Percentiles rank a stretch among this genome's conserved stretches.
Conservation (phyloP, 2,329 filamentous ascomycete genomes). For the Exophiala viscosa region DNA sequence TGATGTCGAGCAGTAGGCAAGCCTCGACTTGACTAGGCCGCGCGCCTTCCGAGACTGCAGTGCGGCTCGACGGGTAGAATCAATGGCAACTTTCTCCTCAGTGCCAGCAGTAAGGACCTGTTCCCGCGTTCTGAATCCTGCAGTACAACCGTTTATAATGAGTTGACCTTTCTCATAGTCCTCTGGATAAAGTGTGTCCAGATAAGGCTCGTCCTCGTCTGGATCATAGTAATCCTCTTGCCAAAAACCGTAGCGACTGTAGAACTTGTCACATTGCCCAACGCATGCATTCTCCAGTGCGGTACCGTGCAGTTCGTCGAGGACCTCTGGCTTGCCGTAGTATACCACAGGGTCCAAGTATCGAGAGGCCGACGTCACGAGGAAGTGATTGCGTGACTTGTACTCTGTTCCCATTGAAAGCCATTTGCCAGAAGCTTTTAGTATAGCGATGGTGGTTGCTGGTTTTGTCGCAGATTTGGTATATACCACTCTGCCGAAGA, state of each 20-base stretch:
- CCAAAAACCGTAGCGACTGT: conserved; percentile 10
- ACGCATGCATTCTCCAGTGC: conserved; percentile 16
- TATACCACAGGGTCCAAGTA: conserved; percentile 18
- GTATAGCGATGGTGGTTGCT: conserved; percentile 17
- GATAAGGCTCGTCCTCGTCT: conserved; percentile 5
- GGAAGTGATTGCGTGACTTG: conserved; percentile 4
- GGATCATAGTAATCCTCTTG: conserved; percentile 1
- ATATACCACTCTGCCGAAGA: conserved; percentile 11
- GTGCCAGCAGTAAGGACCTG: conserved; percentile 10
- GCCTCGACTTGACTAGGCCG: conserved; percentile 5
- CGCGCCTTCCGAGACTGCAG: conserved; percentile 3
- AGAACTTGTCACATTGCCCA: conserved; percentile 12
- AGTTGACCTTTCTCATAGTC: background rate
- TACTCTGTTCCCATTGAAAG: conserved; percentile 5
- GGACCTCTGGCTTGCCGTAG: conserved; percentile 6
- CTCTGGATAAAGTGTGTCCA: conserved; percentile 4
- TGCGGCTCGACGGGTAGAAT: conserved; percentile 10
- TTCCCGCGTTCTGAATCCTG: conserved; percentile 5
- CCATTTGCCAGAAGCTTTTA: conserved; percentile 12
- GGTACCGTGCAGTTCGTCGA: conserved; percentile 7
- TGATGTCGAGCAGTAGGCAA: conserved; percentile 3
- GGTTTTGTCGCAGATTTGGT: conserved; percentile 15
- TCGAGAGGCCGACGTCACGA: conserved; percentile 9
- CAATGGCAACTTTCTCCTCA: conserved; percentile 6
- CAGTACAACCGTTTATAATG: conserved; percentile 15